Conservation (phyloP, 2,329 filamentous ascomycete species). For the Ilyonectria mors-panacis region DNA sequence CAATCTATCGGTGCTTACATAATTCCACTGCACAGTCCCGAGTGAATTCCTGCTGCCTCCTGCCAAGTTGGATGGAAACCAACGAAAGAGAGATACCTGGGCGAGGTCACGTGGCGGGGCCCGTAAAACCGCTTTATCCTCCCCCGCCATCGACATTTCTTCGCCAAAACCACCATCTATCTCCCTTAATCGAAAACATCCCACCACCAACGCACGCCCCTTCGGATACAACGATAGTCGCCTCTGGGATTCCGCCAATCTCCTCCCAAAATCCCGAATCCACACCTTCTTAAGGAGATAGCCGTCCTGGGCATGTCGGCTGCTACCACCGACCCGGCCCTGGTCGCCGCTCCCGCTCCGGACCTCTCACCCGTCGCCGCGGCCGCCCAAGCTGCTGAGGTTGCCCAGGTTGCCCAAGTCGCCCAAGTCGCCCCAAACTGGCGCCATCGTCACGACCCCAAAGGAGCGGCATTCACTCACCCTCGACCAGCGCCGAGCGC, state of each 20-base stretch:
- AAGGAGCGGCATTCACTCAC: slow-evolving; percentile 73
- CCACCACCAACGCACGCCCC: slow-evolving; percentile 47
- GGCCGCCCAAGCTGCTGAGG: slow-evolving; percentile 40
- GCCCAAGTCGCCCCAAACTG: slow-evolving; percentile 28
- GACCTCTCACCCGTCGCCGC: slow-evolving; percentile 48
- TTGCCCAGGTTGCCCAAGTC: slow-evolving; percentile 17
- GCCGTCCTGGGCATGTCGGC: slow-evolving; percentile 54
- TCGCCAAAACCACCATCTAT: slow-evolving; percentile 44
- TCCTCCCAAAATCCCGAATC: slow-evolving; percentile 49
- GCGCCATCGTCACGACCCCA: slow-evolving; percentile 35
- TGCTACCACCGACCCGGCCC: slow-evolving; percentile 57
- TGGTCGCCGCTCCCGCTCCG: slow-evolving; percentile 52
- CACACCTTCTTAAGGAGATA: slow-evolving; percentile 50
- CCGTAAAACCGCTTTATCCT: slow-evolving; percentile 35
- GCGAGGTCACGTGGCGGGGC: slow-evolving; percentile 37
- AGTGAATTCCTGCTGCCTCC: neutral
- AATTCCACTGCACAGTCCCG: neutral
- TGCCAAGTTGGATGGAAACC: neutral
- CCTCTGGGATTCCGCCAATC: slow-evolving; percentile 41
- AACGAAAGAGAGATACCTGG: neutral
- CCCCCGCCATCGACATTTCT: slow-evolving; percentile 52
- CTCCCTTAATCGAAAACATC: slow-evolving; percentile 57
- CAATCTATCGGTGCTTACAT: slow-evolving; percentile 31
- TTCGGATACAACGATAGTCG: slow-evolving; percentile 60
- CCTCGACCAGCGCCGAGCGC: slow-evolving; percentile 73